phyloP scores from a whole-genome alignment of 805 yeast species.

The Ogataea neopini region DNA sequence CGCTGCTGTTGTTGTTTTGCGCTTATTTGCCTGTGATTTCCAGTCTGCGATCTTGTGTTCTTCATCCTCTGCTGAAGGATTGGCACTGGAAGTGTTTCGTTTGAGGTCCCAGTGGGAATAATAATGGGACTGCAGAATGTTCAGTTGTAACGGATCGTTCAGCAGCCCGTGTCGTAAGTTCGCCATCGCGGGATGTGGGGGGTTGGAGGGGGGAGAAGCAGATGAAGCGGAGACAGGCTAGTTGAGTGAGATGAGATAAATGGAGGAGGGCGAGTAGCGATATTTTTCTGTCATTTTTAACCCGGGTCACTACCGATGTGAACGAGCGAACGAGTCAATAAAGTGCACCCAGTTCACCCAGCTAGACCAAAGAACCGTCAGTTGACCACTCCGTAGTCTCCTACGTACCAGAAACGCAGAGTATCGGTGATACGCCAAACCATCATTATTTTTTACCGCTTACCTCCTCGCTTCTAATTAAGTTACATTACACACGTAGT shows the following conservation, averaged over 20 bases:
- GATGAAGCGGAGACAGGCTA: not conserved
- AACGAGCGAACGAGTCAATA: too few relatives aligned
- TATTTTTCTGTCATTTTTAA: slow-evolving; percentile 1
- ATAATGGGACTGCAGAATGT: slow-evolving; percentile 33
- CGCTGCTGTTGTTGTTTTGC: slow-evolving; percentile 91
- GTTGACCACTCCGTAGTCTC: too few relatives aligned
- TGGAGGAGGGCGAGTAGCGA: slow-evolving; percentile 1
- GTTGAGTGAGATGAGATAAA: not conserved
- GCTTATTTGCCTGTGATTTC: slow-evolving; percentile 88
- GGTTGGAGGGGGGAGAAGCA: not conserved
- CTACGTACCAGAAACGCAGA: too few relatives aligned
- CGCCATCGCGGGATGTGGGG: slow-evolving; percentile 15
- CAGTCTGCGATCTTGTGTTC: slow-evolving; percentile 80
- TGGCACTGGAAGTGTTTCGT: slow-evolving; percentile 87
- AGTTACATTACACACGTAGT: too few relatives aligned
- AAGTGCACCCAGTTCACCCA: too few relatives aligned
- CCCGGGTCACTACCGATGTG: too few relatives aligned
- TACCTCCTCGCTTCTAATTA: too few relatives aligned
- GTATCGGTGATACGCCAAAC: too few relatives aligned
- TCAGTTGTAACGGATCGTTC: slow-evolving; percentile 33
- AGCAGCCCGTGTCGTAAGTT: slow-evolving; percentile 35
- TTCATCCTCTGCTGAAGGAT: slow-evolving; percentile 62
- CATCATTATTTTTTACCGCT: too few relatives aligned
- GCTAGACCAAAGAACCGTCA: too few relatives aligned
- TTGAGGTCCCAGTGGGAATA: slow-evolving; percentile 79